Evolutionary conservation across 2,329 filamentous ascomycete genomes (phyloP), one percentile per base, ranked within the genome.

Genomic region (Dactylella cylindrospora): DNA sequence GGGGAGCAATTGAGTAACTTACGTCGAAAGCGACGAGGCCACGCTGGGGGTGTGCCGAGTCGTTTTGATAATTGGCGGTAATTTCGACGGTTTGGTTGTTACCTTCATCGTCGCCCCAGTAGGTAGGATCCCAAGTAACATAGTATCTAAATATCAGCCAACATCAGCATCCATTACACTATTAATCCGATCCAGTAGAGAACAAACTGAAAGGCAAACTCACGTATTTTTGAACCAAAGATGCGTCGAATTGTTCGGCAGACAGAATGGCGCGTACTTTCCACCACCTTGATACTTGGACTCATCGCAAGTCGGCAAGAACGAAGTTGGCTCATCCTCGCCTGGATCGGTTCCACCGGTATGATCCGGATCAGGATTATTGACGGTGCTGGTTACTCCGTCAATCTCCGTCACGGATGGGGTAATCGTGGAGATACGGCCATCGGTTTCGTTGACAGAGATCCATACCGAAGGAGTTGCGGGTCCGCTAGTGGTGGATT

Each of bases 371-470:
- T 50, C 38, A 20, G 44, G 53, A 33, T 45, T 38, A 31, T 59
- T 50, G n/a, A 59, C 22, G 15, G 59, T 64, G 25, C 32, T 50
- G 19, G 59, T 64, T 20, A 40, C 46, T 8, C 59, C 59, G 25
- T 54, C 28, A 45, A 31, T 52, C 19, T 54, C 59, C 7, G 51
- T 47, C 13, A 64, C 45, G 19, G 22, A 22, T 3, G 59, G 59
- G 3, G 49, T 33, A 17, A 64, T 47, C 8, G 59, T 64, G 4
- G 59, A 45, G 33, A 52, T 57, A 23, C 33, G 41, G 8, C 59
- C 52, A 22, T 64, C 59, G 22, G 59, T 57, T 33, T 57, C 50
- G 23, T 57, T 64, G 51, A 64, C 50, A 8, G 59, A 64, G 28
- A 55, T 52, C 52, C 59, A 64, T 10, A 32, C 45, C 20, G 59